Conservation (phyloP, 2,329 filamentous ascomycete genomes). For the Xylariaceae sp. region DNA sequence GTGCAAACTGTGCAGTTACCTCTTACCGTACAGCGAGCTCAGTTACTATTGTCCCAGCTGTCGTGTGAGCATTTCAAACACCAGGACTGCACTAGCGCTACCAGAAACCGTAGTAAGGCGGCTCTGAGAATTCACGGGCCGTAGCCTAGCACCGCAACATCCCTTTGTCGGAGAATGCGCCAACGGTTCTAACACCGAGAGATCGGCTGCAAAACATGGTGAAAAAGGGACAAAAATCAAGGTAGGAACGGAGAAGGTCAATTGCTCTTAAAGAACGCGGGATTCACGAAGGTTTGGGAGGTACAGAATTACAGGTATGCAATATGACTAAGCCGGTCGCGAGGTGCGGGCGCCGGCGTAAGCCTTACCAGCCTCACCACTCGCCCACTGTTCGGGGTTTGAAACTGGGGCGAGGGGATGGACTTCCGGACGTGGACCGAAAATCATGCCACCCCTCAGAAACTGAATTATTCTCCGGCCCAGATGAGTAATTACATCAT, state of each 20-base stretch:
- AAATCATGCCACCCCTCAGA: conserved; percentile 14
- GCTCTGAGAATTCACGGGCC: background rate
- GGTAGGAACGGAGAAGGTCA: background rate
- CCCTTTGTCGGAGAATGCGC: background rate
- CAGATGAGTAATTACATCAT: background rate
- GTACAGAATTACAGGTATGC: background rate
- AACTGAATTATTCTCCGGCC: background rate
- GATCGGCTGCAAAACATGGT: background rate
- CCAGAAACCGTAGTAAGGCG: background rate
- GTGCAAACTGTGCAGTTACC: background rate
- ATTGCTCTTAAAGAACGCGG: background rate
- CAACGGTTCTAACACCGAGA: background rate
- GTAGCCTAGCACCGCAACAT: background rate
- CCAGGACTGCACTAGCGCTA: background rate
- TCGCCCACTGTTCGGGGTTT: conserved; percentile 17
- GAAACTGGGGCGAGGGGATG: conserved; percentile 3
- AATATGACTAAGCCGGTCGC: background rate
- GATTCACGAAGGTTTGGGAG: background rate
- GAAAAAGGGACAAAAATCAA: background rate
- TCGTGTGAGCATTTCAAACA: background rate
- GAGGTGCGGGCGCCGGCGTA: background rate
- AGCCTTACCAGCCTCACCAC: conserved; percentile 2
- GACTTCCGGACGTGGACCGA: background rate
- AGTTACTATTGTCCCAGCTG: background rate
- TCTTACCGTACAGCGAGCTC: background rate